Conservation (phyloP, 352 stramenopile species). For the Pythium rishiriense region DNA sequence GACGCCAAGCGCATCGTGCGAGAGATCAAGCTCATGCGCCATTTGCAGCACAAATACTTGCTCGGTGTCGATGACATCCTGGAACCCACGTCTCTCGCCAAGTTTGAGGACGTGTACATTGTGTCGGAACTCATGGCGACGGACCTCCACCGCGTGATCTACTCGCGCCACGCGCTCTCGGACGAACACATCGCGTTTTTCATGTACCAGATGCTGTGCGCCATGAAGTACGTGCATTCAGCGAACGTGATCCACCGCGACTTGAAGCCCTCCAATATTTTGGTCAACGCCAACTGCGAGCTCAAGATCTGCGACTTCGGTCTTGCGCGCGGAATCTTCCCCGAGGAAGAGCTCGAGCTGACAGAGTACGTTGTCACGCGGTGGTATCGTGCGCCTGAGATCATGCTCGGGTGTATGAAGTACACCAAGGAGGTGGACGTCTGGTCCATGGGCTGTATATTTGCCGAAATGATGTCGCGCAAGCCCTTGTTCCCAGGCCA, state of each 20-base stretch:
- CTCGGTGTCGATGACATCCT: slow-evolving; percentile 81
- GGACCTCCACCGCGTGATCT: slow-evolving; percentile 89
- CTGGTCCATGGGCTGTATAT: slow-evolving; percentile 98
- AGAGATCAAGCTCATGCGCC: slow-evolving; percentile 94
- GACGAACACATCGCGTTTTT: slow-evolving; percentile 90
- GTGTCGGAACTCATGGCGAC: slow-evolving; percentile 91
- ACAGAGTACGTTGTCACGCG: slow-evolving; percentile 87
- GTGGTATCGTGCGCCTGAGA: slow-evolving; percentile 69
- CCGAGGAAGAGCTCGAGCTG: slow-evolving; percentile 61
- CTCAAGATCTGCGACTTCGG: slow-evolving; percentile 94
- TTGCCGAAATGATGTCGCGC: slow-evolving; percentile 97
- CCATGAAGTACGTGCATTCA: slow-evolving; percentile 93
- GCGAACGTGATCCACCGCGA: slow-evolving; percentile 95
- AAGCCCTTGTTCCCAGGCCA: slow-evolving; percentile 98
- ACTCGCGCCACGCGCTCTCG: slow-evolving; percentile 81
- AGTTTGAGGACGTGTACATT: slow-evolving; percentile 91
- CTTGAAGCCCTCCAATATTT: slow-evolving; percentile 97
- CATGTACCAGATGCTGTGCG: slow-evolving; percentile 90
- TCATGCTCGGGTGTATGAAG: slow-evolving; percentile 87
- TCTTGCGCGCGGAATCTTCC: slow-evolving; percentile 84
- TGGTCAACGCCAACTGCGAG: slow-evolving; percentile 95
- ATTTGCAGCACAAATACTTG: slow-evolving; percentile 91
- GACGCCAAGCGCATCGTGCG: slow-evolving; percentile 99
- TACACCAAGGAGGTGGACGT: slow-evolving; percentile 90
- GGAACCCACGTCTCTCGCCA: slow-evolving; percentile 54